Base-by-base conservation (phyloP, 805 yeast genomes). In the Suhomyces prunicola region DNA sequence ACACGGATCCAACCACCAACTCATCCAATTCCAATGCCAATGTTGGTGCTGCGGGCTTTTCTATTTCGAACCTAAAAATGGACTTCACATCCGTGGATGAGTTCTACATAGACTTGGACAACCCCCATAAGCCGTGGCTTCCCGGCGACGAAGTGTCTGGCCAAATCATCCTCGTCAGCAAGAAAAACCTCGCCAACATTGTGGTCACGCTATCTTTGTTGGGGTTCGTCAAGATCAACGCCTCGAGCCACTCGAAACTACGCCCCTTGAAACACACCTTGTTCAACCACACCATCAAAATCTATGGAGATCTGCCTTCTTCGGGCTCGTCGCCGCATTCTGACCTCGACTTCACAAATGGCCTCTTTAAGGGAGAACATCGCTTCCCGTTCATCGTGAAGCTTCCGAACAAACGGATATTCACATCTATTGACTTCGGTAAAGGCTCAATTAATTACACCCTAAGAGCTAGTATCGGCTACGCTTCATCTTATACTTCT, bases 341-440 rank as follows among this genome's bases (percentile, higher is more conserved):
- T 5, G 46, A 26, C 12, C 36, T 48, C 26, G 58, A 54, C 35
- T 67, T 69, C 51, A 48, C 64, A 13, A 74, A 68, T 53, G 88
- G 88, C 0, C 66, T 88, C n/a, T 80, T 83, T 17, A 83, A 84
- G 61, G 97, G 97, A 42, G 93, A 88, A 63, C 97, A 91, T 68
- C 72, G 89, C 35, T 91, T 92, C 65, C 96, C 96, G 19, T 92
- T 91, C 64, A 82, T 87, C 47, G 88, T 91, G 44, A 86, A 83
- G 59, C 76, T 91, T n/a, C 97, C 97, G 0, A 79, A 78, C 59
- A 83, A 82, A 57, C 81, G 87, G 57, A 79, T 89, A 3, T 86
- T 77, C 67, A 87, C 94, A 22, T 84, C 90, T 48, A 80, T 91
- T 24, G 85, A 84, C 57, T 91, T 91, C 60, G 97, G 92, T 59